phyloP scores from a whole-genome alignment of 805 yeast species.

The Zygotorulaspora chibaensis region DNA sequence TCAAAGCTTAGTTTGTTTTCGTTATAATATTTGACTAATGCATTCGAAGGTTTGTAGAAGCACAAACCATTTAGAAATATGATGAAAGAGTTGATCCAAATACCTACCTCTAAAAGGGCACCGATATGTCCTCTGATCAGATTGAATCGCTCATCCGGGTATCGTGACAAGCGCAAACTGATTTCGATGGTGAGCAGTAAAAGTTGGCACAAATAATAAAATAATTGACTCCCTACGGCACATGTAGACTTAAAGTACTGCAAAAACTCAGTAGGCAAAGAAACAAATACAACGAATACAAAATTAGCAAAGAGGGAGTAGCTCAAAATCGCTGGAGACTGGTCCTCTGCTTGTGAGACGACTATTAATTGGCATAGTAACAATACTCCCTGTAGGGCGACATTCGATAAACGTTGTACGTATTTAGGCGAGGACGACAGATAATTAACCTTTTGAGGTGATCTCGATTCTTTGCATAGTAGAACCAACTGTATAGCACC shows the following conservation, averaged over 20 bases:
- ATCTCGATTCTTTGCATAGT: slow-evolving; percentile 14
- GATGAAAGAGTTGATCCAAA: slow-evolving; percentile 30
- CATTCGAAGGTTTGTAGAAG: slow-evolving; percentile 38
- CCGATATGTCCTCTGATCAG: slow-evolving; percentile 19
- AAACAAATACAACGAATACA: slow-evolving; percentile 18
- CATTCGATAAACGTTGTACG: slow-evolving; percentile 21
- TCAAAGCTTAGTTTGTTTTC: slow-evolving; percentile 30
- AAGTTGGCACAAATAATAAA: slow-evolving; percentile 26
- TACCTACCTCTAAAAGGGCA: slow-evolving; percentile 26
- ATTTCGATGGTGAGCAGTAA: slow-evolving; percentile 21
- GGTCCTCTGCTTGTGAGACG: not conserved
- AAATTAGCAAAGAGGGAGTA: slow-evolving; percentile 19
- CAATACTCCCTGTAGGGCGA: slow-evolving; percentile 19
- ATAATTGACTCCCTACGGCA: slow-evolving; percentile 28
- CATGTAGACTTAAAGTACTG: slow-evolving; percentile 31
- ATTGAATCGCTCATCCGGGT: slow-evolving; percentile 19
- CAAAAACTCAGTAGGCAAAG: slow-evolving; percentile 29
- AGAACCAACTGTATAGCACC: slow-evolving; percentile 25
- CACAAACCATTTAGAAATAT: slow-evolving; percentile 40
- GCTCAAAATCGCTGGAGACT: slow-evolving; percentile 11
- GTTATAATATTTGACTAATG: slow-evolving; percentile 35
- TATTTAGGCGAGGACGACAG: slow-evolving; percentile 16
- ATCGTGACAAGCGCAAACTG: slow-evolving; percentile 23
- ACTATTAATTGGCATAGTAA: slow-evolving; percentile 12
- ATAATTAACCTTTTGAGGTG: slow-evolving; percentile 18